These are phyloP conservation scores for Bipolaris sorokiniana DNA, from an alignment of 2,329 filamentous ascomycete genomes.

Conservation along the genomic window DNA sequence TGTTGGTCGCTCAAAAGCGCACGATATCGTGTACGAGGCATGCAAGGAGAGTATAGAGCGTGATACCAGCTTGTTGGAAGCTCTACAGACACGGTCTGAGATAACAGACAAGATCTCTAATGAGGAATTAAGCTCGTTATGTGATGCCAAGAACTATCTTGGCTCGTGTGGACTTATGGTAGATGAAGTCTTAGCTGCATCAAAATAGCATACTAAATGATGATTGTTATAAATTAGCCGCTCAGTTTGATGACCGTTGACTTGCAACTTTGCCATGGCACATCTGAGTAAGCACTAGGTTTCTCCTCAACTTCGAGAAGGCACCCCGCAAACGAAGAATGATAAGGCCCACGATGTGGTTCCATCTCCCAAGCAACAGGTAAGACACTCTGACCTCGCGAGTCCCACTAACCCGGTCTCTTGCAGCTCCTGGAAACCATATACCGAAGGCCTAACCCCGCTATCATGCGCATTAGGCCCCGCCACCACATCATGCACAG, in stretches of 20 bases:
- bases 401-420: slow-evolving; percentile 33
- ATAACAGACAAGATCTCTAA: slow-evolving; percentile 54
- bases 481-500: slow-evolving; percentile 42
- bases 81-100: slow-evolving; percentile 49
- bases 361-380: slow-evolving; percentile 10
- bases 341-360: slow-evolving; percentile 9
- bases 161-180: slow-evolving; percentile 47
- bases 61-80: slow-evolving; percentile 53
- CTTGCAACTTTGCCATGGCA: neutral
- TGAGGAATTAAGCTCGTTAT: slow-evolving; percentile 58
- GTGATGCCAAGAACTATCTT: slow-evolving; percentile 61
- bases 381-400: slow-evolving; percentile 10
- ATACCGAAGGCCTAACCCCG: slow-evolving; percentile 34
- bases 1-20: slow-evolving; percentile 60
- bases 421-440: slow-evolving; percentile 20
- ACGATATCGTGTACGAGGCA: slow-evolving; percentile 63
- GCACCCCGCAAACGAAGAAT: slow-evolving; percentile 21
- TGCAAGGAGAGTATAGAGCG: slow-evolving; percentile 59
- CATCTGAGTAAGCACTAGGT: slow-evolving; percentile 15
- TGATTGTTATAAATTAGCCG: neutral
- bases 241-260: neutral
- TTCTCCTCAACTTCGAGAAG: slow-evolving; percentile 1
- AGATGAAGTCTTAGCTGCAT: slow-evolving; percentile 42
- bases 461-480: slow-evolving; percentile 32
- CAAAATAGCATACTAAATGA: slow-evolving; percentile 23